Percentiles rank a stretch among this genome's conserved stretches.
Evolutionary conservation across 345 rosid genomes (phyloP).

Genomic region (Raphanus sativus): DNA sequence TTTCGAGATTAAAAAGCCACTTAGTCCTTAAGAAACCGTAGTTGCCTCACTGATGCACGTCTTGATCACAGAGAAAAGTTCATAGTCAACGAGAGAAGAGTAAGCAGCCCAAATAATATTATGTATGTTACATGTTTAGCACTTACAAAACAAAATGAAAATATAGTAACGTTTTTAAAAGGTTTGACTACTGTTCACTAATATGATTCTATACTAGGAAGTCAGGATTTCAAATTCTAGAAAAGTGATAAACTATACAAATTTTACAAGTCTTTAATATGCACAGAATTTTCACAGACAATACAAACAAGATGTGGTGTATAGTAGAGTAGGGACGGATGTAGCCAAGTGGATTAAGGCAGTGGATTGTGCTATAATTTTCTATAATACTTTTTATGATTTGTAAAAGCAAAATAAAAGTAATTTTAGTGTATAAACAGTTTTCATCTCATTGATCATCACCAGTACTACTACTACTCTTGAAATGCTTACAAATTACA

Average conservation of each 20-base stretch:
- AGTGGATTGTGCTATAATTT: too few species aligned
- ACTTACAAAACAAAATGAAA: not conserved
- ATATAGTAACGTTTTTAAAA: too few species aligned
- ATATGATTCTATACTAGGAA: not conserved
- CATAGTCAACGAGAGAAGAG: not conserved
- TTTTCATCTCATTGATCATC: constrained; percentile 28
- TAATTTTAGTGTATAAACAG: constrained; percentile 6
- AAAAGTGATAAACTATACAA: too few species aligned
- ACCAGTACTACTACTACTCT: constrained; percentile 42
- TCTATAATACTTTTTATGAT: too few species aligned
- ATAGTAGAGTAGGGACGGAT: too few species aligned
- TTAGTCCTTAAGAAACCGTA: not conserved
- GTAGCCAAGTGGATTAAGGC: too few species aligned
- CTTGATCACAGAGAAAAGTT: not conserved
- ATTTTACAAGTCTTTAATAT: too few species aligned
- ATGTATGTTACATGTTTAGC: too few species aligned
- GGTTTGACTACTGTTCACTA: too few species aligned
- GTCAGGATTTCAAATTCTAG: too few species aligned
- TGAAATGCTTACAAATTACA: constrained; percentile 53
- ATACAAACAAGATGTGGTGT: too few species aligned
- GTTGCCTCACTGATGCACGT: not conserved
- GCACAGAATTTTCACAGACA: too few species aligned
- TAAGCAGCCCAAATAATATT: not conserved
- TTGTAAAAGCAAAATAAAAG: not conserved
- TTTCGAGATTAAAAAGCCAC: not conserved